These are phyloP conservation scores for Emmonsiellopsis sp. DNA, from an alignment of 2,329 filamentous ascomycete genomes.

Conservation along the genomic window DNA sequence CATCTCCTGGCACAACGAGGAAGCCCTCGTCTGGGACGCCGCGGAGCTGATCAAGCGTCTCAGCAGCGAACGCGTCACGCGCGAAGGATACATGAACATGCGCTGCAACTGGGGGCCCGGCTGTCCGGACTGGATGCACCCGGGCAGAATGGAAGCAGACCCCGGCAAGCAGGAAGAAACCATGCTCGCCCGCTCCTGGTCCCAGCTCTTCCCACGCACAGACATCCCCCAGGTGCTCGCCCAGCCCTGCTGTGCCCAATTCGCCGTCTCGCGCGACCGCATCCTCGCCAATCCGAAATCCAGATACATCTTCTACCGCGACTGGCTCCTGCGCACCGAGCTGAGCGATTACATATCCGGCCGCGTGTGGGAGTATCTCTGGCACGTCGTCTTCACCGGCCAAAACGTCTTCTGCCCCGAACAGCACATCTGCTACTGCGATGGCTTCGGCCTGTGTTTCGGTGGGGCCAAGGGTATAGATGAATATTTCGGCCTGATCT, in stretches of 20 bases:
- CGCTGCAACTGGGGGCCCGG: conserved; percentile 51
- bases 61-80: conserved; percentile 42
- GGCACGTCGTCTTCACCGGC: conserved; percentile 54
- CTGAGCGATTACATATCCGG: conserved; percentile 49
- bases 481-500: conserved; percentile 40
- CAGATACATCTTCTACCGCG: conserved; percentile 48
- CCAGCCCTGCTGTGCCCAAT: conserved; percentile 57
- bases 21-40: conserved; percentile 42
- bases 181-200: conserved; percentile 39
- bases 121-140: conserved; percentile 51
- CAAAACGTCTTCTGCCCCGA: conserved; percentile 35
- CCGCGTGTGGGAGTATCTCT: conserved; percentile 55
- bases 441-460: conserved; percentile 56
- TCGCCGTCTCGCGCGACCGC: conserved; percentile 50
- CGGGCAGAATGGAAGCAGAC: conserved; percentile 30
- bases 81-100: conserved; percentile 51
- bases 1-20: conserved; percentile 52
- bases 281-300: conserved; percentile 46
- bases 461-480: conserved; percentile 37
- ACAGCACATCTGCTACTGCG: conserved; percentile 53
- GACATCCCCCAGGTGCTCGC: conserved; percentile 43
- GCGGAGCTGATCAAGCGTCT: conserved; percentile 43
- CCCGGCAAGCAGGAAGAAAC: conserved; percentile 39
- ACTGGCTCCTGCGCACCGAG: conserved; percentile 52
- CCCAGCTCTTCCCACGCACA: conserved; percentile 38